Evolutionary conservation across 2,329 filamentous ascomycete species (phyloP), one percentile per base, ranked within the genome.

Genomic region (Fusarium sp.): DNA sequence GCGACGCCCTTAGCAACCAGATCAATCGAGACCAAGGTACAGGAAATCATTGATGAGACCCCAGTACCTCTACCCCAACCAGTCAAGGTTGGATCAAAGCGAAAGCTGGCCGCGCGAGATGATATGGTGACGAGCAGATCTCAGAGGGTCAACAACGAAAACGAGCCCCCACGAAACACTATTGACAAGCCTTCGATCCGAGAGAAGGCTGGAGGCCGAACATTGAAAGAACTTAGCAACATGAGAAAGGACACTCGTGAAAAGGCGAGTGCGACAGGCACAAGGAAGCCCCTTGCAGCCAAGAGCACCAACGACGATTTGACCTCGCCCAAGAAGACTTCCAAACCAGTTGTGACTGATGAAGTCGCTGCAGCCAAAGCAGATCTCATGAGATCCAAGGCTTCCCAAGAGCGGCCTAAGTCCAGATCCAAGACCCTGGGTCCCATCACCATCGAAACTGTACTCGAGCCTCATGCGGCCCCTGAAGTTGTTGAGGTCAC

Each of bases 301-400:
- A 92, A 91, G 81, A 91, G 83, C 80, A 87, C 88, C 22, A 91
- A 91, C 75, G 85, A 89, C 61, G 86, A 88, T 72, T 77, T 92
- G 47, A 82, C 83, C 35, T 91, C 90, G 5, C 90, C 90, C 0
- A 89, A 85, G 76, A 91, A 91, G 78, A 72, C 70, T 6, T 53
- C 79, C 4, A 86, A 84, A 59, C 67, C 78, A 15, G 39, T 73
- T 7, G 59, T 71, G 15, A 61, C 71, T 7, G 83, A 86, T 35
- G 84, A 86, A 50, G 72, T 81, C 15, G 79, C 82, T 14, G 75
- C 81, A 38, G 79, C 77, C 6, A 88, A 87, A 71, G 73, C 79
- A 8, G 81, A 84, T 35, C 69, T 78, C 44, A 41, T 61, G n/a
- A 79, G 74, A 47, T 65, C 78, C 16, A 84, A 77, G 67, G 28